These are phyloP conservation scores for Chytridium lagenaria DNA, from an alignment of 371 early-diverging fungal genomes.

Conservation along the genomic window DNA sequence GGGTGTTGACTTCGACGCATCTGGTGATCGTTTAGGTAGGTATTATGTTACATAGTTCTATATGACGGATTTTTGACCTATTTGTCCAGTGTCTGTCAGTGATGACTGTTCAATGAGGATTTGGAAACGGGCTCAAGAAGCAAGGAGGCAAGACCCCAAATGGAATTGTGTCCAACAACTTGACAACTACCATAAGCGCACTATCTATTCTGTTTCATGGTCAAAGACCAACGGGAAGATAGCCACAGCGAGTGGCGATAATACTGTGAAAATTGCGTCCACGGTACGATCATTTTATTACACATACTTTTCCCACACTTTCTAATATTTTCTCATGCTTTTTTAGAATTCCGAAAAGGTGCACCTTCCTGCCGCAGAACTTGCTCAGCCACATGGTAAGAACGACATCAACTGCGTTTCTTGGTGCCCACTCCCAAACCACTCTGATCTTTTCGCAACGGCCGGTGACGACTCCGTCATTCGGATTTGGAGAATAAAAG, in stretches of 20 bases:
- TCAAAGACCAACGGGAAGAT: constrained; percentile 69
- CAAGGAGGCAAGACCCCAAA: constrained; percentile 57
- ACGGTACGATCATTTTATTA: neutral
- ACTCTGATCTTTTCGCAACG: constrained; percentile 75
- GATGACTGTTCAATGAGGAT: constrained; percentile 87
- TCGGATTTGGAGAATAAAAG: constrained; percentile 69
- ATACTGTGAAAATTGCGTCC: constrained; percentile 42
- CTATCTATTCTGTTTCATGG: constrained; percentile 95
- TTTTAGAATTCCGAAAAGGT: neutral
- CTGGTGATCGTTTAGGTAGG: constrained; percentile 73
- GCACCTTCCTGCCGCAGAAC: constrained; percentile 42
- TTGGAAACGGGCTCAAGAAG: constrained; percentile 77
- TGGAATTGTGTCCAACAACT: constrained; percentile 75
- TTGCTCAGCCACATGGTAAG: constrained; percentile 76
- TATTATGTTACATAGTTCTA: neutral
- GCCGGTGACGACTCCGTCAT: constrained; percentile 89
- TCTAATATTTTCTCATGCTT: neutral
- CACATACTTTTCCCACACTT: neutral
- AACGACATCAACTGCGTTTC: constrained; percentile 87
- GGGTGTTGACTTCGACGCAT: constrained; percentile 85
- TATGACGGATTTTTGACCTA: neutral
- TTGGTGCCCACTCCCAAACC: constrained; percentile 77
- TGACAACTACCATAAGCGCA: constrained; percentile 73
- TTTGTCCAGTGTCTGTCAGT: constrained; percentile 73
- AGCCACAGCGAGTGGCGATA: constrained; percentile 88